phyloP scores from a whole-genome alignment of 768 basidiomycete species.

The Candolleomyces aberdarensis region DNA sequence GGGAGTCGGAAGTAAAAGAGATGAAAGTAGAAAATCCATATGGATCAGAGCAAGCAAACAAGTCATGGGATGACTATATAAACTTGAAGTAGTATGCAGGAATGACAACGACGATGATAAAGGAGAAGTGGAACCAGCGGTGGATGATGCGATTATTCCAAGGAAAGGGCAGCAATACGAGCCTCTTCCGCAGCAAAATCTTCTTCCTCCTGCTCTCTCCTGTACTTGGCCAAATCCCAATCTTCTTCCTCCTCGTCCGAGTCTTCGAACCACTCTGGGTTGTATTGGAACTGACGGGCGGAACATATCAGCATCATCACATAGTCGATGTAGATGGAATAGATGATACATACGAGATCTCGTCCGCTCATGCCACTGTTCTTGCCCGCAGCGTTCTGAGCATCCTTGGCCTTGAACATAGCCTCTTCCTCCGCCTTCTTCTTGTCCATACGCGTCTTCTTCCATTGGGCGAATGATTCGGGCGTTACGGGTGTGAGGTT shows the following conservation, averaged over 20 bases:
- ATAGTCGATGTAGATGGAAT: too few species aligned
- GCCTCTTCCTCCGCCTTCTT: slow-evolving; percentile 88
- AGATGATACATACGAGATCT: slow-evolving; percentile 65
- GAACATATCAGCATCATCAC: background rate
- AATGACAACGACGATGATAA: background rate
- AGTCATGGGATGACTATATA: background rate
- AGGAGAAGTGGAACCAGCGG: background rate
- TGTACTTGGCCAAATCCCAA: slow-evolving; percentile 61
- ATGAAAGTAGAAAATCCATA: background rate
- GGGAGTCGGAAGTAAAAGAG: background rate
- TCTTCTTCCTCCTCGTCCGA: slow-evolving; percentile 59
- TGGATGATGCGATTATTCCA: slow-evolving; percentile 16
- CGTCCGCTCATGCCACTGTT: slow-evolving; percentile 90
- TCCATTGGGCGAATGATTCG: slow-evolving; percentile 92
- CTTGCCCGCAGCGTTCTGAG: slow-evolving; percentile 85
- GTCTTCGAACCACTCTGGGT: slow-evolving; percentile 91
- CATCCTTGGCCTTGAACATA: slow-evolving; percentile 74
- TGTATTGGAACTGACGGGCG: slow-evolving; percentile 79
- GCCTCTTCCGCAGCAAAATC: slow-evolving; percentile 51
- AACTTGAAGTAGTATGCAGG: background rate
- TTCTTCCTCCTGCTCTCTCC: slow-evolving; percentile 59
- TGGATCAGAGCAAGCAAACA: background rate
- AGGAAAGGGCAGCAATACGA: slow-evolving; percentile 45
- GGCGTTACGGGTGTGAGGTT: slow-evolving; percentile 92
- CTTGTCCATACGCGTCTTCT: slow-evolving; percentile 93